Conservation (phyloP, 1,284 basidiomycete genomes). For the Melanopsichium pennsylvanicum region DNA sequence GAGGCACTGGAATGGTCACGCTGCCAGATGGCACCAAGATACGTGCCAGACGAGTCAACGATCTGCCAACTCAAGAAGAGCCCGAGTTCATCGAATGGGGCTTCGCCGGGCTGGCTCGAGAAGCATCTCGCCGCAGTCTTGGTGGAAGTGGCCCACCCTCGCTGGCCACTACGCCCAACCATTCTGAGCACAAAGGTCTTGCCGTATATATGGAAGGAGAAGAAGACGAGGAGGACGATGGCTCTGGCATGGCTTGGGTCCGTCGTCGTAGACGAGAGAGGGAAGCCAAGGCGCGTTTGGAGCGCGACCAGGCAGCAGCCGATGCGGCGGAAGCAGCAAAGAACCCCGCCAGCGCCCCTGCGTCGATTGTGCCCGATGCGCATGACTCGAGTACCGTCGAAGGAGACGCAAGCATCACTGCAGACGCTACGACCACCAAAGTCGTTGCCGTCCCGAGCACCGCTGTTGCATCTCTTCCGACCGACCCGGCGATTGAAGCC, state of each 20-base stretch:
- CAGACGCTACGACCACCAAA: not conserved
- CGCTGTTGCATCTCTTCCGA: not conserved
- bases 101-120: constrained; percentile 59
- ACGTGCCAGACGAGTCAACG: constrained; percentile 57
- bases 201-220: constrained; percentile 27
- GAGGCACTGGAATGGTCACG: constrained; percentile 64
- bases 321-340: constrained; percentile 2
- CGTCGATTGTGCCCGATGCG: not conserved
- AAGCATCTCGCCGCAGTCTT: constrained; percentile 37
- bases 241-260: constrained; percentile 44
- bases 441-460: not conserved
- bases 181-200: constrained; percentile 28
- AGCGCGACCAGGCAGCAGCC: constrained; percentile 17
- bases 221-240: constrained; percentile 43
- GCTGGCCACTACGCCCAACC: constrained; percentile 40
- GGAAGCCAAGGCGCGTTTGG: constrained; percentile 29
- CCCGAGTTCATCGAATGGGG: constrained; percentile 57
- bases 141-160: constrained; percentile 37
- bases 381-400: not conserved
- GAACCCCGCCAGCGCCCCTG: not conserved
- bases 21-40: constrained; percentile 63
- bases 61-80: constrained; percentile 44
- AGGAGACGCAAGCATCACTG: not conserved
- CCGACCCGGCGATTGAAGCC: not conserved
- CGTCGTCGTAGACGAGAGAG: constrained; percentile 37